phyloP scores from a whole-genome alignment of 2,329 filamentous ascomycete species.

The Sporothrix pseudoabietina region DNA sequence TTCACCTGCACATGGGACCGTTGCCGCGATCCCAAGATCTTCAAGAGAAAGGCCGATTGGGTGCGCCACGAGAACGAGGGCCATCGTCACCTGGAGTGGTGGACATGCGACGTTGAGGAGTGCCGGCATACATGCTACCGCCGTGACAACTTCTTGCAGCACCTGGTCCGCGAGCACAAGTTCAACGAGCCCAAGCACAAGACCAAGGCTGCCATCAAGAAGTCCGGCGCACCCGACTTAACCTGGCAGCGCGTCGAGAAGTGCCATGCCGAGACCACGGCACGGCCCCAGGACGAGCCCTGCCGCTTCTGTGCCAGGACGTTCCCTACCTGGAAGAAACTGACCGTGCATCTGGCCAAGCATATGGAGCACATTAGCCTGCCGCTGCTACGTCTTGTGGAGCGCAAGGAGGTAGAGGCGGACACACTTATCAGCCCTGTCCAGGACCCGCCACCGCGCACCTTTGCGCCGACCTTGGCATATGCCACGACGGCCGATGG shows the following conservation, averaged over 20 bases:
- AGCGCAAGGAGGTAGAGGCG: slow-evolving; percentile 50
- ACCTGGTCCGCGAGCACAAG: slow-evolving; percentile 89
- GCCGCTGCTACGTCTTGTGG: slow-evolving; percentile 69
- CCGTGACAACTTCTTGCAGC: slow-evolving; percentile 90
- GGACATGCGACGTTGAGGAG: slow-evolving; percentile 79
- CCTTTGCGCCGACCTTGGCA: slow-evolving; percentile 39
- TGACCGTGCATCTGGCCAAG: slow-evolving; percentile 89
- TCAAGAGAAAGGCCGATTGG: slow-evolving; percentile 96
- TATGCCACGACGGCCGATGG: slow-evolving; percentile 35
- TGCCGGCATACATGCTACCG: slow-evolving; percentile 82
- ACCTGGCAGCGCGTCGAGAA: slow-evolving; percentile 77
- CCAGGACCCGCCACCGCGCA: slow-evolving; percentile 56
- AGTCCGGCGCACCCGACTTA: slow-evolving; percentile 58
- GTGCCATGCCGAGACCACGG: slow-evolving; percentile 71
- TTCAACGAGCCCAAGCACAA: slow-evolving; percentile 79
- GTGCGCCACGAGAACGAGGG: slow-evolving; percentile 91
- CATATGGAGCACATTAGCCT: slow-evolving; percentile 93
- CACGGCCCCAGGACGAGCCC: slow-evolving; percentile 70
- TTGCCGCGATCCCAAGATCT: slow-evolving; percentile 83
- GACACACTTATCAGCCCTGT: slow-evolving; percentile 70
- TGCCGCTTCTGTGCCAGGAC: slow-evolving; percentile 85
- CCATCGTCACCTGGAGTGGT: slow-evolving; percentile 88
- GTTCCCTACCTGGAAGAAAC: slow-evolving; percentile 85
- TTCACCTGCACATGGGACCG: slow-evolving; percentile 89
- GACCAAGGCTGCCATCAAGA: slow-evolving; percentile 70